Base-by-base conservation (phyloP, 352 stramenopile species). In the Pythium myriotylum region DNA sequence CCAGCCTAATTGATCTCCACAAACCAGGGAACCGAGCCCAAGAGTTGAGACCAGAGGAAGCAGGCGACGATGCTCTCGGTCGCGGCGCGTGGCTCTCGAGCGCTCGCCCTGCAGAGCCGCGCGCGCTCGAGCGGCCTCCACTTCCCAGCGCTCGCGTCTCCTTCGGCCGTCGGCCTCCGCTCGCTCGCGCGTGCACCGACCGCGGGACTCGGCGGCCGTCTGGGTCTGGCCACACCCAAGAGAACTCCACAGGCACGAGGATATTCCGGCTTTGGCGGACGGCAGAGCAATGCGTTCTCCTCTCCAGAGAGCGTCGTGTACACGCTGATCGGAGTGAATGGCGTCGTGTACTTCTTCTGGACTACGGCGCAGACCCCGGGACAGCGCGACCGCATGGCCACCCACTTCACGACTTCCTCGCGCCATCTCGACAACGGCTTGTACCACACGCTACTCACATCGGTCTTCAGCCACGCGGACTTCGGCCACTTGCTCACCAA, bases 361-460 rank as follows among this genome's bases (percentile, higher is more conserved):
- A 24, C 77, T 33, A 77, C 68, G 3, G 72, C 82, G n/a, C 64
- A 91, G 35, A 73, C 72, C 10, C 68, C 68, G n/a, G 61, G 60
- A 24, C 65, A 67, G 54, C 73, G 86, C 67, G 35, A 63, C 10
- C 83, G 81, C 53, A 92, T 93, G 86, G 70, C 88, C 26, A 76
- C 60, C 23, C 67, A 89, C 52, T 94, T 91, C 54, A 94, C 83
- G 35, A 94, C 83, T 47, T 94, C 83, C 49, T 67, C 77, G 42
- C 65, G 74, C 49, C 83, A 92, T 52, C 52, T 94, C 17, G 60
- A 65, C 51, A 71, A 80, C 16, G 78, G 82, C 1, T 68, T 76
- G 19, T 88, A 89, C 69, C 81, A 92, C 67, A 93, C 86, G 55
- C 76, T 92, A 20, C 56, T 92, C 32, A 93, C 80, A 8, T 74